Conservation (phyloP, 331 rosid species). For the Quercus lobata region DNA sequence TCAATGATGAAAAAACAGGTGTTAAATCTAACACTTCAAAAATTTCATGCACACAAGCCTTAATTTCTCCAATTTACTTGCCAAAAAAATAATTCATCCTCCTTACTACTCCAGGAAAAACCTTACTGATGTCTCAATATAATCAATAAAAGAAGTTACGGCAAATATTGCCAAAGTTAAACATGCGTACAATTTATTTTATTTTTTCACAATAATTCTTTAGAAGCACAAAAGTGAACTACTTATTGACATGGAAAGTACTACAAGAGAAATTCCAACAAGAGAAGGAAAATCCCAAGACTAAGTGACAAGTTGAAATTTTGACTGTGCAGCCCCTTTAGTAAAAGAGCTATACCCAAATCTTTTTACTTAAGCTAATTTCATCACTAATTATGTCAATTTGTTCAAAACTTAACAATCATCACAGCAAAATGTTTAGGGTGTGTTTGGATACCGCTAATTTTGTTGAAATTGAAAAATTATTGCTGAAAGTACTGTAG, state of each 20-base stretch:
- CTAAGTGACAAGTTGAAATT: background rate
- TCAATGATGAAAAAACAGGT: background rate
- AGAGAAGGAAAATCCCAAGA: background rate
- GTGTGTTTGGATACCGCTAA: too few relatives aligned
- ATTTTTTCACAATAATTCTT: background rate
- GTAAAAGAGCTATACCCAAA: background rate
- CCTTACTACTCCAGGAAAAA: background rate
- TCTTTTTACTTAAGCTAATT: background rate
- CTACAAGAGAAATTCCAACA: background rate
- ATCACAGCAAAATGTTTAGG: too few relatives aligned
- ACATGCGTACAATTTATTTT: background rate
- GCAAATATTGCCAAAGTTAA: too few relatives aligned
- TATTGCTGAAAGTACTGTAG: too few relatives aligned
- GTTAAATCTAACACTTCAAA: background rate
- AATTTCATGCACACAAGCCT: background rate
- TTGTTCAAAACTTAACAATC: background rate
- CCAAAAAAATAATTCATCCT: background rate
- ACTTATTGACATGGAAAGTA: background rate
- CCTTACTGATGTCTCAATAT: too few relatives aligned
- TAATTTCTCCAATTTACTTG: background rate
- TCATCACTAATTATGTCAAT: background rate
- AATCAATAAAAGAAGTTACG: too few relatives aligned
- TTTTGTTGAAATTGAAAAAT: too few relatives aligned
- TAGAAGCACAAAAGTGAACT: background rate
- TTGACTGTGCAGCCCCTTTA: background rate